Evolutionary conservation across 768 basidiomycete species (phyloP).

Genomic region (Ramaria sp.): DNA sequence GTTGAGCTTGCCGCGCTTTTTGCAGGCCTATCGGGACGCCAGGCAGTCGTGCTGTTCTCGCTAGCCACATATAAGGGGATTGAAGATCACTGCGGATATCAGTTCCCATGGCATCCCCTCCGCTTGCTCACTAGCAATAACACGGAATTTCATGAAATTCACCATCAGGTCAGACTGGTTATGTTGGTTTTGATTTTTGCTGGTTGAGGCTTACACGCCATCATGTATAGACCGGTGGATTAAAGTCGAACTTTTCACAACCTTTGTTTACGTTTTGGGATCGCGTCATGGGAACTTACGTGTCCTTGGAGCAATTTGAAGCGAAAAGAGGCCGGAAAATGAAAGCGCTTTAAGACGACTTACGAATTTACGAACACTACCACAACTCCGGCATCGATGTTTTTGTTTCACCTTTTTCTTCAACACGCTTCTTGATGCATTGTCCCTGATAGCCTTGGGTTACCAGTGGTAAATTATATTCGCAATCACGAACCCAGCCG

Average conservation of each 20-base stretch:
- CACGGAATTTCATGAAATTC: slow-evolving; percentile 6
- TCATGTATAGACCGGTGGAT: background rate
- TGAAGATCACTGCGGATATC: slow-evolving; percentile 8
- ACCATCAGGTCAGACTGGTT: slow-evolving; percentile 3
- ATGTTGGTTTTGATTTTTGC: background rate
- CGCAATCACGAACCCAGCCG: no score
- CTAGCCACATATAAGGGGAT: slow-evolving; percentile 6
- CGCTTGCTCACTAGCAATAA: slow-evolving; percentile 5
- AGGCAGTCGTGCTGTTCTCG: background rate
- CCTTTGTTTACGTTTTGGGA: slow-evolving; percentile 7
- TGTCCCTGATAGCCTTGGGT: no score
- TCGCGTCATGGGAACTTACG: slow-evolving; percentile 4
- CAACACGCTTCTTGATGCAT: no score
- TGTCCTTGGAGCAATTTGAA: slow-evolving; percentile 3
- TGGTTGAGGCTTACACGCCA: background rate
- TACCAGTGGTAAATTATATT: no score
- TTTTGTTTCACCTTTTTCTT: no score
- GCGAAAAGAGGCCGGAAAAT: background rate
- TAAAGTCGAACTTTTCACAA: slow-evolving; percentile 8
- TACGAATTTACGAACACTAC: no score
- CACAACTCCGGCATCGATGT: no score
- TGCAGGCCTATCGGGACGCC: background rate
- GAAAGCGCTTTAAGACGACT: background rate
- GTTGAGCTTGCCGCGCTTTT: background rate
- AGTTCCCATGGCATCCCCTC: slow-evolving; percentile 7